Evolutionary conservation across 164 flowering plant species (phyloP).

Genomic region (Macadamia integrifolia): DNA sequence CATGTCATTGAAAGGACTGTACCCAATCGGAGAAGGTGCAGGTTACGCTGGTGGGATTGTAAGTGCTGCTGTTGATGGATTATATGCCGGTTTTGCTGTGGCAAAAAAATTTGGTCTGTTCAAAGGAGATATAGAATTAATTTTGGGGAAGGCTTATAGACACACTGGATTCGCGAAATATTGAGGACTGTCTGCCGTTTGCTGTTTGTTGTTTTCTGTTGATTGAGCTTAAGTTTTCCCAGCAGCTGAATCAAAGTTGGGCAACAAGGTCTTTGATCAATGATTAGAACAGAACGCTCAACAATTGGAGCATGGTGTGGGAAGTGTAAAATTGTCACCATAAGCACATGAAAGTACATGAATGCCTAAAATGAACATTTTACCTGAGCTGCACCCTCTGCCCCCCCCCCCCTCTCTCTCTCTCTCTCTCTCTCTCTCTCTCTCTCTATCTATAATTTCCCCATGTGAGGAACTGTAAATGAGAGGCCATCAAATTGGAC

Average conservation of each 20-base stretch:
- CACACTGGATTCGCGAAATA: conserved; percentile 57
- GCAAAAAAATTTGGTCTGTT: conserved; percentile 60
- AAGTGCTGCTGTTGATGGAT: conserved; percentile 97
- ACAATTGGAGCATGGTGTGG: neutral
- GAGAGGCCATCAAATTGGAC: no score
- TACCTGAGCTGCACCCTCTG: no score
- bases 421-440: no score
- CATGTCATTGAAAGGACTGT: conserved; percentile 70
- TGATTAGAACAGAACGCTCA: neutral
- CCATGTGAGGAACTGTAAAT: no score
- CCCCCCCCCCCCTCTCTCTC: no score
- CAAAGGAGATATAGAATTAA: conserved; percentile 43
- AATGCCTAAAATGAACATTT: no score
- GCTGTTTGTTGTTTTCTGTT: no score
- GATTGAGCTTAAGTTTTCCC: neutral
- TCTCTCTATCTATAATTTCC: no score
- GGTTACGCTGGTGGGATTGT: conserved; percentile 99
- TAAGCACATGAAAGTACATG: no score
- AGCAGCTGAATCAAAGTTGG: neutral
- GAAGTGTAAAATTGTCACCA: no score
- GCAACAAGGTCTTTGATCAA: neutral
- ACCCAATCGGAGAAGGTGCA: conserved; percentile 97
- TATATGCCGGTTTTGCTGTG: conserved; percentile 84
- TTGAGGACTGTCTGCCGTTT: conserved; percentile 17
- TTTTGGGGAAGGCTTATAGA: conserved; percentile 68